These are phyloP conservation scores for Dacryopinax primogenitus DNA, from an alignment of 768 basidiomycete species.

Conservation along the genomic window DNA sequence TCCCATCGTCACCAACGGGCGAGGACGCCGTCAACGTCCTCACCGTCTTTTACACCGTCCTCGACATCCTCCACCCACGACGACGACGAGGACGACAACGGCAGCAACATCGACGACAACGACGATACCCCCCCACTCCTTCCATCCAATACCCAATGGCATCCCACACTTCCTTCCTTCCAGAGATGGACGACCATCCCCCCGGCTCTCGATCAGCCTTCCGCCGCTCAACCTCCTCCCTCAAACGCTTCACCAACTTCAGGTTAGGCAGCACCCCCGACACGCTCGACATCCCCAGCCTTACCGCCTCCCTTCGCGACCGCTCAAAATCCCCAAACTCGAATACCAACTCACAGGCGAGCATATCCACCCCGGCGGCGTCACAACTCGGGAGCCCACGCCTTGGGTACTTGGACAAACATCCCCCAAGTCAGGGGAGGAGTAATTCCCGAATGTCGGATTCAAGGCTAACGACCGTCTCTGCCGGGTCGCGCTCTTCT, in stretches of 20 bases:
- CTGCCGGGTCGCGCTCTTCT: neutral
- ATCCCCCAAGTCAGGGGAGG: neutral
- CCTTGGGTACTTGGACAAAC: neutral
- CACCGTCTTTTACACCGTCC: too few species aligned
- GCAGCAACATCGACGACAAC: neutral
- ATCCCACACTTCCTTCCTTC: neutral
- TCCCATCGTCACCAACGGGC: too few species aligned
- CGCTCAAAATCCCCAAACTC: neutral
- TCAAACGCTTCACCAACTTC: slow-evolving; percentile 3
- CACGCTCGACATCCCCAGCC: neutral
- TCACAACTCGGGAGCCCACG: neutral
- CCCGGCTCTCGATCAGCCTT: neutral
- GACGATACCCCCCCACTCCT: neutral
- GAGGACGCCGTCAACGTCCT: too few species aligned
- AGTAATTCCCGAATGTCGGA: neutral
- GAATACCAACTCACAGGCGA: neutral
- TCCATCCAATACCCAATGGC: neutral
- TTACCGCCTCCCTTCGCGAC: neutral
- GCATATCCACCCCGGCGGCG: neutral
- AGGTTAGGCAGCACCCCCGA: neutral
- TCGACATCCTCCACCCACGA: too few species aligned
- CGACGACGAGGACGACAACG: too few species aligned
- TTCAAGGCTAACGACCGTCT: neutral
- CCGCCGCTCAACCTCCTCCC: slow-evolving; percentile 6
- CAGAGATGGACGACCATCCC: slow-evolving; percentile 7